Conservation (phyloP, 208 protist genomes). For the Plasmodiophora brassicae region DNA sequence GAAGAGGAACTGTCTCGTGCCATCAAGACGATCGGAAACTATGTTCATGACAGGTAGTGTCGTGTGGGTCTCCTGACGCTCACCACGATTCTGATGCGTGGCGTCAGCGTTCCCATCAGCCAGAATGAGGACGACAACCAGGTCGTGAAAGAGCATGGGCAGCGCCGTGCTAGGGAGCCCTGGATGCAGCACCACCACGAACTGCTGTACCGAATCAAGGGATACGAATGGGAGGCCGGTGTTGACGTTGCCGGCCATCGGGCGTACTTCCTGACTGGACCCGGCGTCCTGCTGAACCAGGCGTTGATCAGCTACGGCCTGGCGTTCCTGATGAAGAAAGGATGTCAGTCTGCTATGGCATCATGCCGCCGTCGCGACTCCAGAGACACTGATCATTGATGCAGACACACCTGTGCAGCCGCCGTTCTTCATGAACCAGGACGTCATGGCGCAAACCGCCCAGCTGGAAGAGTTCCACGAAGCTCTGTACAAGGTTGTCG, state of each 20-base stretch:
- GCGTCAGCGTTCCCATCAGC: conserved; percentile 72
- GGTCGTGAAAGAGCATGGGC: conserved; percentile 51
- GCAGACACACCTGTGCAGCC: conserved; percentile 91
- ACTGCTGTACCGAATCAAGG: conserved; percentile 49
- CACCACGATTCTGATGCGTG: no score
- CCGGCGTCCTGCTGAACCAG: conserved; percentile 88
- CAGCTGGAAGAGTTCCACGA: conserved; percentile 99
- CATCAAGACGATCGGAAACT: conserved; percentile 30
- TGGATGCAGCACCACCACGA: conserved; percentile 52
- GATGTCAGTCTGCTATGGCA: conserved; percentile 24
- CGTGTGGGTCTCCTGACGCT: no score
- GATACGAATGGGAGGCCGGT: conserved; percentile 43
- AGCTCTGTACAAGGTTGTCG: conserved; percentile 92
- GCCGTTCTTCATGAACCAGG: conserved; percentile 98
- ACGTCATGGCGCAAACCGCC: conserved; percentile 86
- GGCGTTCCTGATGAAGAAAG: conserved; percentile 75
- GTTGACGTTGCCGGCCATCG: conserved; percentile 85
- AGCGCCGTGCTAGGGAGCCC: conserved; percentile 43
- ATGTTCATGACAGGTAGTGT: conserved; percentile 33
- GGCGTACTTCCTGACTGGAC: conserved; percentile 94
- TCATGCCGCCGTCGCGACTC: neutral
- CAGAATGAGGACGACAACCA: conserved; percentile 81
- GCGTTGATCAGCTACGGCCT: conserved; percentile 92
- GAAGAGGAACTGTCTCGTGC: neutral
- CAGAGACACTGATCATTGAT: neutral